Evolutionary conservation across 2,329 filamentous ascomycete genomes (phyloP).

Genomic region (Claviceps sp.): DNA sequence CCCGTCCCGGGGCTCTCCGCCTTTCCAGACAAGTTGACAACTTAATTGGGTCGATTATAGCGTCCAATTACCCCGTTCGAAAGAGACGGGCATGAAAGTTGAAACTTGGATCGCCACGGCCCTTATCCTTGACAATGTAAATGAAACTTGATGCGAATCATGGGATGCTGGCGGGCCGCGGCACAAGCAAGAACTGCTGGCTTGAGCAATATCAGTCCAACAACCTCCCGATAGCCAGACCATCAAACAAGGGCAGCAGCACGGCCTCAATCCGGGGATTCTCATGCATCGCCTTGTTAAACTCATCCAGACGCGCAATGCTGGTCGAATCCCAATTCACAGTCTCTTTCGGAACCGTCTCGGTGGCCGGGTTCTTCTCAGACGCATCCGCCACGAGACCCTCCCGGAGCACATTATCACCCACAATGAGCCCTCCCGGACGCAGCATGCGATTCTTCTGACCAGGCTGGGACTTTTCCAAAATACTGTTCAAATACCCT

Average conservation of each 20-base stretch:
- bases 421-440: constrained; percentile 36
- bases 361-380: constrained; percentile 1
- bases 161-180: not conserved
- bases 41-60: too few relatives aligned
- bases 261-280: constrained; percentile 2
- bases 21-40: too few relatives aligned
- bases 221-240: constrained; percentile 1
- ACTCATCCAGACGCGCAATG: constrained; percentile 4
- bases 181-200: not conserved
- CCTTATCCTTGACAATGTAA: too few relatives aligned
- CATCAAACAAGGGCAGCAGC: constrained; percentile 4
- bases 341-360: constrained; percentile 1
- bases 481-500: constrained; percentile 31
- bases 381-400: constrained; percentile 30
- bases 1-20: too few relatives aligned
- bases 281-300: constrained; percentile 2
- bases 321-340: constrained; percentile 2
- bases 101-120: too few relatives aligned
- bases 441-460: constrained; percentile 28
- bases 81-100: too few relatives aligned
- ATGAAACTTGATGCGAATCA: not conserved
- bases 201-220: not conserved
- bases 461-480: constrained; percentile 28
- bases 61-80: too few relatives aligned
- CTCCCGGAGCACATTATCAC: constrained; percentile 38